These are phyloP conservation scores for Xylaria sp. DNA, from an alignment of 2,329 filamentous ascomycete genomes.

Conservation along the genomic window DNA sequence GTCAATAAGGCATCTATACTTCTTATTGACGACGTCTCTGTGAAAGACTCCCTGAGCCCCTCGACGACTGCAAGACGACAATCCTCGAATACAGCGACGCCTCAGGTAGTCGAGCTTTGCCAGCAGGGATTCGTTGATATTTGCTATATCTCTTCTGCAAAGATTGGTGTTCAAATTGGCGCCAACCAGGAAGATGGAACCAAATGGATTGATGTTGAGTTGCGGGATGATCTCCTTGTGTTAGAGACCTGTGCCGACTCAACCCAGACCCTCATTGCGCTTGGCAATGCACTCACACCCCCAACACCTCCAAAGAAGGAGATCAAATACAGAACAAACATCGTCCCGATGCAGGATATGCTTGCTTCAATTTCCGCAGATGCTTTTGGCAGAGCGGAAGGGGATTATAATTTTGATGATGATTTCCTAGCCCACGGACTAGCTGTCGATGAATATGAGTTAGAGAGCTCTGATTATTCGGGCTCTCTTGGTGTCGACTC, in stretches of 20 bases:
- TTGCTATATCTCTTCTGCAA: conserved; percentile 86
- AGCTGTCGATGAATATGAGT: conserved; percentile 54
- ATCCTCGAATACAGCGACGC: conserved; percentile 54
- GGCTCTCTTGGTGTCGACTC: conserved; percentile 54
- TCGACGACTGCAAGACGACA: conserved; percentile 53
- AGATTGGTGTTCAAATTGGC: conserved; percentile 69
- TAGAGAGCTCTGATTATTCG: conserved; percentile 49
- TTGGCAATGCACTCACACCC: conserved; percentile 82
- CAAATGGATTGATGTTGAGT: conserved; percentile 79
- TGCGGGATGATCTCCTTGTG: conserved; percentile 86
- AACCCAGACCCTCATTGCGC: conserved; percentile 86
- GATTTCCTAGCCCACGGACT: conserved; percentile 68
- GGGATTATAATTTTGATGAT: conserved; percentile 70
- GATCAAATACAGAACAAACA: conserved; percentile 85
- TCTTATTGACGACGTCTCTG: conserved; percentile 77
- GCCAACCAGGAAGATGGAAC: conserved; percentile 65
- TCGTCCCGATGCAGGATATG: conserved; percentile 87
- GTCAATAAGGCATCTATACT: conserved; percentile 85
- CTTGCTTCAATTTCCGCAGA: conserved; percentile 91
- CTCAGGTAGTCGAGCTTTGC: conserved; percentile 66
- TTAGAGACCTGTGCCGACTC: conserved; percentile 97
- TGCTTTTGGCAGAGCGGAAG: conserved; percentile 73
- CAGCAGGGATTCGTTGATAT: conserved; percentile 84
- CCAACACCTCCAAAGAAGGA: conserved; percentile 84
- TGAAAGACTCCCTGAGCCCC: conserved; percentile 52